phyloP scores from a whole-genome alignment of 2,329 filamentous ascomycete species.

The Ceratocystiopsis brevicomis region DNA sequence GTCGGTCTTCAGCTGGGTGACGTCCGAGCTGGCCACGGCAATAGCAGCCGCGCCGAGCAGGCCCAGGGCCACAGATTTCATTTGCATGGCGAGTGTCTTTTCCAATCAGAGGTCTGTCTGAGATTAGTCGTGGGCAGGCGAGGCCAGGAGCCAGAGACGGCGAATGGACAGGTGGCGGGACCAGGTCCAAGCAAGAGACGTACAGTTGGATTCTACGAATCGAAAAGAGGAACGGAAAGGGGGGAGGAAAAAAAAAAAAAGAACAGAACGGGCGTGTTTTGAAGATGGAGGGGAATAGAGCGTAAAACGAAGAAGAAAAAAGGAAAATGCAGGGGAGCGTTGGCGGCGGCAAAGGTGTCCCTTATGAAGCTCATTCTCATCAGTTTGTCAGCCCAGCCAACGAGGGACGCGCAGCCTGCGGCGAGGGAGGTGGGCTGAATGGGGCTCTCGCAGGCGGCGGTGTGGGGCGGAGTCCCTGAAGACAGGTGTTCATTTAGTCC shows the following conservation, averaged over 20 bases:
- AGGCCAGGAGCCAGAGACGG: no score
- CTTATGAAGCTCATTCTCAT: no score
- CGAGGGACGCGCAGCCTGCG: no score
- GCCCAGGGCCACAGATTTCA: constrained; percentile 25
- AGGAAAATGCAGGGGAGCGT: background rate
- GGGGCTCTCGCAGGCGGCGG: no score
- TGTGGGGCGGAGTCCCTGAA: no score
- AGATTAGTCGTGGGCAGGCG: background rate
- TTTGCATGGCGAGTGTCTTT: constrained; percentile 10
- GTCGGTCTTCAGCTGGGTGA: constrained; percentile 66
- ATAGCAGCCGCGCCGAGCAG: constrained; percentile 35
- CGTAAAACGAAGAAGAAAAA: background rate
- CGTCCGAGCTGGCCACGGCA: constrained; percentile 54
- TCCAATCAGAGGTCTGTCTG: constrained; percentile 26
- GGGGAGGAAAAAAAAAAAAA: background rate
- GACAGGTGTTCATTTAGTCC: no score
- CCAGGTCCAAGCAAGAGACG: no score
- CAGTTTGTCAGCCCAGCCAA: no score
- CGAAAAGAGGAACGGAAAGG: background rate
- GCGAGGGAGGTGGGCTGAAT: no score
- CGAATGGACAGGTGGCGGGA: no score
- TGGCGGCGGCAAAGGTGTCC: background rate
- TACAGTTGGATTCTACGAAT: background rate
- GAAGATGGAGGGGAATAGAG: background rate
- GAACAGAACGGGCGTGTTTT: background rate